Evolutionary conservation across 192 early-diverging fungal species (phyloP).

Genomic region (Phlyctochytrium bullatum): DNA sequence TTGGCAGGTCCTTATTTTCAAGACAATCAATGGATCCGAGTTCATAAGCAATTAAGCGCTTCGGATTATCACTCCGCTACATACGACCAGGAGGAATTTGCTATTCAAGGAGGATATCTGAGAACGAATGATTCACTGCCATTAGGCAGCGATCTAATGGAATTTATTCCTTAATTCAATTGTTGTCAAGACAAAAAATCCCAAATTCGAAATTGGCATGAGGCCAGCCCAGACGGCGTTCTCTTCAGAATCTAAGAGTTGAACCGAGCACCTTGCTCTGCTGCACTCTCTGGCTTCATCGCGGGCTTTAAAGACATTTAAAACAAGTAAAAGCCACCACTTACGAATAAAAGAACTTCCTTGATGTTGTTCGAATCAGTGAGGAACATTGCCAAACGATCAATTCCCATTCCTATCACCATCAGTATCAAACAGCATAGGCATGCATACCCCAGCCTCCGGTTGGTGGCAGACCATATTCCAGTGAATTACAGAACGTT

Average conservation of each 20-base stretch:
- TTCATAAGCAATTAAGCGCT: too few species aligned
- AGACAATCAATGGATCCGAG: too few species aligned
- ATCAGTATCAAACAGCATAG: constrained; percentile 8
- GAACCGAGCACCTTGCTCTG: constrained; percentile 34
- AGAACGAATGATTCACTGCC: too few species aligned
- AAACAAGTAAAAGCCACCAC: constrained; percentile 4
- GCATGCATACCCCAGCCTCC: constrained; percentile 54
- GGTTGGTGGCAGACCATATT: constrained; percentile 97
- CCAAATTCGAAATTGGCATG: too few species aligned
- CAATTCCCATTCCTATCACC: constrained; percentile 81
- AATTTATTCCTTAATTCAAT: too few species aligned
- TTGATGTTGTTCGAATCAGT: constrained; percentile 98
- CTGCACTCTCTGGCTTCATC: constrained; percentile 52
- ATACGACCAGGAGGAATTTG: too few species aligned
- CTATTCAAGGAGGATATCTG: too few species aligned
- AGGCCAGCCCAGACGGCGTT: too few species aligned
- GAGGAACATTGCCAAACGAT: constrained; percentile 98
- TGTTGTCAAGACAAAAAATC: too few species aligned
- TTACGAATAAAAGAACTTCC: constrained; percentile 74
- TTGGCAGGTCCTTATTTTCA: too few species aligned
- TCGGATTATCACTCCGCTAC: too few species aligned
- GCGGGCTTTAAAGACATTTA: constrained; percentile 35
- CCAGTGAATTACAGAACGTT: constrained; percentile 92
- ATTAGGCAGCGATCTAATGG: too few species aligned
- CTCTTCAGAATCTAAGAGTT: constrained; percentile 12